A percentile compares a stretch with the other conserved stretches of the same genome.
These are phyloP conservation scores for Aspergillus ochraceoroseus DNA, from an alignment of 2,329 filamentous ascomycete species.

Conservation along the genomic window DNA sequence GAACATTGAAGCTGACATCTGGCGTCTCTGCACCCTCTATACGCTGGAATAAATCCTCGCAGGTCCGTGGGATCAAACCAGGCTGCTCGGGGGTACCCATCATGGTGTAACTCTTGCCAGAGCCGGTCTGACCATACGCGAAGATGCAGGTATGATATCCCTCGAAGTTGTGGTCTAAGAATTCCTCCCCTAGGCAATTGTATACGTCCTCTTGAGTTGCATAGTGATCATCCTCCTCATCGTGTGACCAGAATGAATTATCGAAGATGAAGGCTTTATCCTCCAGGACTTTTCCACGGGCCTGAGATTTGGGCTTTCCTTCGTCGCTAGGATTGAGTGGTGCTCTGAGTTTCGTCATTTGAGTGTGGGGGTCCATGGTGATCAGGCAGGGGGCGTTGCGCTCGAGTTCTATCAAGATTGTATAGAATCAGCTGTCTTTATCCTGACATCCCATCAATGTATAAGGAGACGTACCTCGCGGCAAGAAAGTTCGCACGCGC, in stretches of 20 bases:
- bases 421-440: no score
- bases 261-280: slow-evolving; percentile 94
- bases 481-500: slow-evolving; percentile 71
- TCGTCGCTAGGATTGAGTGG: slow-evolving; percentile 54
- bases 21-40: slow-evolving; percentile 80
- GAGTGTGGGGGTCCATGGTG: slow-evolving; percentile 80
- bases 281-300: slow-evolving; percentile 66
- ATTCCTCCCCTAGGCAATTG: slow-evolving; percentile 88
- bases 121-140: slow-evolving; percentile 95
- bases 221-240: slow-evolving; percentile 74
- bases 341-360: slow-evolving; percentile 74
- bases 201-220: slow-evolving; percentile 91
- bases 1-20: slow-evolving; percentile 93
- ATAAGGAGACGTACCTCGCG: slow-evolving; percentile 56
- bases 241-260: slow-evolving; percentile 96
- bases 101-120: slow-evolving; percentile 96
- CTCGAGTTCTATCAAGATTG: slow-evolving; percentile 82
- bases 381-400: slow-evolving; percentile 79
- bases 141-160: slow-evolving; percentile 99
- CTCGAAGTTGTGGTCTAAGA: slow-evolving; percentile 98
- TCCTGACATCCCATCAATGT: background rate
- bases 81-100: slow-evolving; percentile 85
- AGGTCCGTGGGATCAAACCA: slow-evolving; percentile 89
- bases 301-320: slow-evolving; percentile 57
- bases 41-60: slow-evolving; percentile 89